These are phyloP conservation scores for Gastrodia elata DNA, from an alignment of 106 monocot genomes.

Conservation along the genomic window DNA sequence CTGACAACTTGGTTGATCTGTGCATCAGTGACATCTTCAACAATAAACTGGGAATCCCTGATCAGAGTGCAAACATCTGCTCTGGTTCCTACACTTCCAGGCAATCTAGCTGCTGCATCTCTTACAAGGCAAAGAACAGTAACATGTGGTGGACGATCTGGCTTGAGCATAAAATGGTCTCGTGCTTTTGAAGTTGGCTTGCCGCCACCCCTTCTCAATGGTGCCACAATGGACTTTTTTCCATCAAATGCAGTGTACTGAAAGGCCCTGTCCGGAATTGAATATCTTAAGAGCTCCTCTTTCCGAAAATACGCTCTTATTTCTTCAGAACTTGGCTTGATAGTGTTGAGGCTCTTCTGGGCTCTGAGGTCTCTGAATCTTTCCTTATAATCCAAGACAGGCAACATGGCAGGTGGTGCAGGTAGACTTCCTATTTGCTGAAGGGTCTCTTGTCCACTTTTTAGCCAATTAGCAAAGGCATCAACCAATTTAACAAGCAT, in stretches of 20 bases:
- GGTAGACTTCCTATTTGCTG: slow-evolving; percentile 89
- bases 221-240: slow-evolving; percentile 83
- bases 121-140: slow-evolving; percentile 90
- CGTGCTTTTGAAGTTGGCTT: slow-evolving; percentile 96
- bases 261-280: slow-evolving; percentile 86
- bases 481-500: slow-evolving; percentile 90
- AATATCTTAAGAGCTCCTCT: slow-evolving; percentile 79
- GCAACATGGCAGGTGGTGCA: slow-evolving; percentile 45
- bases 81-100: slow-evolving; percentile 90
- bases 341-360: slow-evolving; percentile 83
- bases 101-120: slow-evolving; percentile 87
- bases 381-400: slow-evolving; percentile 69
- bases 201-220: slow-evolving; percentile 76
- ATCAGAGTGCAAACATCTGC: slow-evolving; percentile 89
- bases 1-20: slow-evolving; percentile 89
- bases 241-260: slow-evolving; percentile 85
- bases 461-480: slow-evolving; percentile 95
- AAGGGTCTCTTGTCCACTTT: slow-evolving; percentile 83
- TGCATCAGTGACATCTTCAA: slow-evolving; percentile 62
- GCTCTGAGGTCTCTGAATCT: slow-evolving; percentile 84
- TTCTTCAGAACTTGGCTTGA: slow-evolving; percentile 75
- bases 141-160: slow-evolving; percentile 83
- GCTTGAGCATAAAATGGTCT: slow-evolving; percentile 93
- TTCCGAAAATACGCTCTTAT: slow-evolving; percentile 61
- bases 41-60: slow-evolving; percentile 85